Base-by-base conservation (phyloP, 805 yeast genomes). In the Sugiyamaella americana region DNA sequence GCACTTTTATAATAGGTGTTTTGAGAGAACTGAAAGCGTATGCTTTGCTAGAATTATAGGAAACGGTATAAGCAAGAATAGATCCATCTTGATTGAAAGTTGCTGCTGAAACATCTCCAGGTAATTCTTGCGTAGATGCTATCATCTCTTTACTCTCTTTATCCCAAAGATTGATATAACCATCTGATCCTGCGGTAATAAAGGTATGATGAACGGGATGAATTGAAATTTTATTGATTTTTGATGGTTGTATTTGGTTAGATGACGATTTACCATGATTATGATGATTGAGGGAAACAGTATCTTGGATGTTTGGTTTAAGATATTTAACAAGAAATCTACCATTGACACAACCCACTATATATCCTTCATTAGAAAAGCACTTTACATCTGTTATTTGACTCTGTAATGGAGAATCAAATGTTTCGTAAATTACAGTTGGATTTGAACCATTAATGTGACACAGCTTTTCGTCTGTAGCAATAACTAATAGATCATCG, bases 121-220 rank as follows among this genome's bases (percentile, higher is more conserved):
- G 87, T 26, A 83, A 85, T n/a, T n/a, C 66, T 82, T 84, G 55
- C 93, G 75, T 57, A 97, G 76, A 62, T 86, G 94, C 62, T 82
- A 80, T 46, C 91, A 84, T 58, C 87, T 95, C 65, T 87, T 87
- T n/a, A n/a, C n/a, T n/a, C n/a, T n/a, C n/a, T n/a, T 87, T 87
- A 65, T 93, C 98, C 98, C 98, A 93, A 70, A 87, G 83, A 58
- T 88, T 82, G 70, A 89, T 83, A 13, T 88, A 74, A 19, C 98
- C 98, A 66, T 93, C 98, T 20, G 91, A 76, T 10, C 98, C 98
- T 1, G 95, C 93, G 3, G 98, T 93, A 42, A 82, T 81, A 65
- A 93, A 84, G 1, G 98, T 88, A 37, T 96, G 96, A 65, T 81
- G 81, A 11, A 77, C 70, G 3, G 98, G 98, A 61, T 93, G 97